Evolutionary conservation across 768 basidiomycete species (phyloP).

Genomic region (Scleroderma citrinum): DNA sequence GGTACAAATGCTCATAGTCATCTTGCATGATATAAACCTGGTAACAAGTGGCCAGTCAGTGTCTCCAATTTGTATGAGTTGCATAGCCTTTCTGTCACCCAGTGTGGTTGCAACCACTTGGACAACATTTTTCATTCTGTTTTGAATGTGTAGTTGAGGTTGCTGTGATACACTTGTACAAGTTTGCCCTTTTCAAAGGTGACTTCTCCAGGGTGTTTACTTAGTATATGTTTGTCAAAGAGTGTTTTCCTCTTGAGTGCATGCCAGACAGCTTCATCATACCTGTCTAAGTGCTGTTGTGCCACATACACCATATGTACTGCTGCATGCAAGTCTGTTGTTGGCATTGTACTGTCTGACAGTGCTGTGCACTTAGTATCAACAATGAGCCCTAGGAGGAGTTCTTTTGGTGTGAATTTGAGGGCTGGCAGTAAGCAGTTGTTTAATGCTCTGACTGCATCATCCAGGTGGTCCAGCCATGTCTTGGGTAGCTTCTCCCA

Average conservation of each 20-base stretch:
- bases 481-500: constrained; percentile 12
- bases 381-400: constrained; percentile 25
- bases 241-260: constrained; percentile 18
- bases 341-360: constrained; percentile 1
- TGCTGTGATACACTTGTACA: constrained; percentile 26
- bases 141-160: constrained; percentile 24
- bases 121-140: constrained; percentile 24
- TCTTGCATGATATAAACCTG: neutral
- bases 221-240: constrained; percentile 8
- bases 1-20: neutral
- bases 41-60: constrained; percentile 2
- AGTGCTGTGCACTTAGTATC: constrained; percentile 15
- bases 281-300: constrained; percentile 28
- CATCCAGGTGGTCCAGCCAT: constrained; percentile 14
- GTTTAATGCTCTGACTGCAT: constrained; percentile 11
- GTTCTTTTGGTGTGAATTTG: constrained; percentile 25
- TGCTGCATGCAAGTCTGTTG: constrained; percentile 4
- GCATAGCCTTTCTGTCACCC: constrained; percentile 6
- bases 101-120: constrained; percentile 26
- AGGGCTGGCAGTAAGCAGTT: constrained; percentile 15
- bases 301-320: constrained; percentile 25
- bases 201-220: constrained; percentile 20
- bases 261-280: constrained; percentile 17
- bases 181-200: constrained; percentile 25
- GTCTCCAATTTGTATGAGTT: constrained; percentile 25